Conservation (phyloP, 345 rosid species). For the Lagerstroemia speciosa region DNA sequence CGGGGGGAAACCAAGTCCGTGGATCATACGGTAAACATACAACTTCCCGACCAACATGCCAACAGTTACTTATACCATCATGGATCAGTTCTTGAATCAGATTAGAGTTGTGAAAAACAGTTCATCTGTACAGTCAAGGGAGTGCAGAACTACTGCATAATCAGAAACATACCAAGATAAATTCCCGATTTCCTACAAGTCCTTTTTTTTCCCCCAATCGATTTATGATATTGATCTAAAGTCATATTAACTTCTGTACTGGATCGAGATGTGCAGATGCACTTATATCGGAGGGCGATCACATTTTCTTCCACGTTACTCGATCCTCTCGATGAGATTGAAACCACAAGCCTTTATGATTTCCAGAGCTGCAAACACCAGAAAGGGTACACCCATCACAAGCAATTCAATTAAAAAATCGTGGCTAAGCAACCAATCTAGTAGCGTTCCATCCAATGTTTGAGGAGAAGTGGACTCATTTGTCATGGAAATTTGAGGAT, state of each 20-base stretch:
- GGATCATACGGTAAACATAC: too few relatives aligned
- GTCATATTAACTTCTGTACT: neutral
- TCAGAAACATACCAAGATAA: too few relatives aligned
- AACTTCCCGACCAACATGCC: too few relatives aligned
- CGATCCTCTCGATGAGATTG: conserved; percentile 56
- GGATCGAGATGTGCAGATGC: neutral
- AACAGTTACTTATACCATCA: too few relatives aligned
- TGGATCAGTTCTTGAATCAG: too few relatives aligned
- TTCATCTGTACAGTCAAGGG: neutral
- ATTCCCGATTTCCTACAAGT: neutral
- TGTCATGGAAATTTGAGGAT: neutral
- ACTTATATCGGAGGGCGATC: neutral
- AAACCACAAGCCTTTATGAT: conserved; percentile 67
- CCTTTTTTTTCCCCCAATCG: neutral
- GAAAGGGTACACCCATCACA: neutral
- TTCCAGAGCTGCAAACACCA: conserved; percentile 56
- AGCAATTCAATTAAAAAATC: neutral
- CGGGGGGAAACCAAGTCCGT: too few relatives aligned
- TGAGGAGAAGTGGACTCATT: neutral
- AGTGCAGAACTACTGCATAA: too few relatives aligned
- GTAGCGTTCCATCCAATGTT: neutral
- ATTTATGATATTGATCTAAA: neutral
- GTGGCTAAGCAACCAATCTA: neutral
- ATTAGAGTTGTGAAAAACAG: too few relatives aligned
- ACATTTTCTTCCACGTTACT: conserved; percentile 11